Conservation (phyloP, 1,139 yeast species). For the Hansenula sp. region DNA sequence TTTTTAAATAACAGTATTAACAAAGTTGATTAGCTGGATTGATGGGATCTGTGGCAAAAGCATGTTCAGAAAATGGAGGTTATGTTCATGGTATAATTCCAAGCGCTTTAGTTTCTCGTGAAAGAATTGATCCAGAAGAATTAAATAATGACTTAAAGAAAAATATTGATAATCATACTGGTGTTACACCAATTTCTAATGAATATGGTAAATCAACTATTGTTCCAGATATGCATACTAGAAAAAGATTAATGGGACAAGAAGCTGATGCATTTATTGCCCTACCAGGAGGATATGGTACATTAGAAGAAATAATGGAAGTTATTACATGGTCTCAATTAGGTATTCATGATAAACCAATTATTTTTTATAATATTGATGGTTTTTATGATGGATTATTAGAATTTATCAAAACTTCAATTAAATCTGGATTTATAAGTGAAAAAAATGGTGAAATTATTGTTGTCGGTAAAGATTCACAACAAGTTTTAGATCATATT, state of each 20-base stretch:
- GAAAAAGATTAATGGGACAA: constrained; percentile 82
- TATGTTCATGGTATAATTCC: constrained; percentile 87
- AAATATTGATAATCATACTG: constrained; percentile 43
- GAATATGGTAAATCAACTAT: constrained; percentile 76
- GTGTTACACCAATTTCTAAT: constrained; percentile 61
- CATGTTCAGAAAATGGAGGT: constrained; percentile 63
- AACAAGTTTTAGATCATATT: constrained; percentile 60
- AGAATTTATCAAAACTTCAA: constrained; percentile 51
- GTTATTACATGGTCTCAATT: constrained; percentile 88
- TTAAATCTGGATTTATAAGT: constrained; percentile 64
- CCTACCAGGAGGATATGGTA: constrained; percentile 90
- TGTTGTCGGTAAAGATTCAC: constrained; percentile 62
- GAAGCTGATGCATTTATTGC: constrained; percentile 88
- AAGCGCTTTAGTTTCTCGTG: constrained; percentile 71
- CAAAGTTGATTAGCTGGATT: constrained; percentile 37
- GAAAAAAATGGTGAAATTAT: constrained; percentile 63
- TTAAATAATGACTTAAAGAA: constrained; percentile 43
- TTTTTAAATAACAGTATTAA: too few relatives aligned
- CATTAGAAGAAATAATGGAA: constrained; percentile 86
- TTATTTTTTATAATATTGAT: constrained; percentile 69
- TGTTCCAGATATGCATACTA: constrained; percentile 86
- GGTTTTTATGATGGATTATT: constrained; percentile 77
- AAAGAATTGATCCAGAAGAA: constrained; percentile 45
- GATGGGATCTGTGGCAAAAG: constrained; percentile 83
- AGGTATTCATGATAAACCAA: constrained; percentile 79